These are phyloP conservation scores for Tilletia walkeri DNA, from an alignment of 1,284 basidiomycete species.

Conservation along the genomic window DNA sequence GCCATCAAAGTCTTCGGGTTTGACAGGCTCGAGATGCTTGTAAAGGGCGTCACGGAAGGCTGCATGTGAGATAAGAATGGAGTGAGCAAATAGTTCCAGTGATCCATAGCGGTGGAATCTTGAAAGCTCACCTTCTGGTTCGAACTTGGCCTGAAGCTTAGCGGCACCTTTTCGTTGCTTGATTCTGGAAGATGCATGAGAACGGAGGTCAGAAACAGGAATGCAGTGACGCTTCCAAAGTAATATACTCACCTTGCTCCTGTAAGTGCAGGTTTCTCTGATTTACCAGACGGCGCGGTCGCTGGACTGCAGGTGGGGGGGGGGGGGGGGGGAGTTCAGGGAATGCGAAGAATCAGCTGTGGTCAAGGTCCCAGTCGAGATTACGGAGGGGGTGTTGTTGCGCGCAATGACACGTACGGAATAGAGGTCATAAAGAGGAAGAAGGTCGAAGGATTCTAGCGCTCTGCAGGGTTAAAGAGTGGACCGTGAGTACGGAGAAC, in stretches of 20 bases:
- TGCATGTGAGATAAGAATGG: constrained; percentile 51
- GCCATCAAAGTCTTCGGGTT: constrained; percentile 73
- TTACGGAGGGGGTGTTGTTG: background rate
- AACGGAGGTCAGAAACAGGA: background rate
- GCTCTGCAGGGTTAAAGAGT: background rate
- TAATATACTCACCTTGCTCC: constrained; percentile 16
- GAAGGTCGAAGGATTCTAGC: background rate
- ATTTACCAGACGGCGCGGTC: constrained; percentile 32
- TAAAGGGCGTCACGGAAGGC: constrained; percentile 93
- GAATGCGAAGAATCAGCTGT: no score
- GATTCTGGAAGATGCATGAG: constrained; percentile 35
- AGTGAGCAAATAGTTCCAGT: background rate
- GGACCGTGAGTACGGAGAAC: background rate
- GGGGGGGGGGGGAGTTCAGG: background rate
- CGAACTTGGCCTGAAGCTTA: constrained; percentile 62
- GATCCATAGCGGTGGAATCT: no score
- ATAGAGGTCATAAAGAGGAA: constrained; percentile 29
- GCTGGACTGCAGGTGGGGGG: constrained; percentile 6
- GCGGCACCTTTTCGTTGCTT: constrained; percentile 58
- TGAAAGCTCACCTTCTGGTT: constrained; percentile 59
- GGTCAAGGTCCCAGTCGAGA: no score
- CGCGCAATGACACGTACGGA: constrained; percentile 24
- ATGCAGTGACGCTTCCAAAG: no score
- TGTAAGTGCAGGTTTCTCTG: constrained; percentile 25
- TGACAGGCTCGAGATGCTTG: constrained; percentile 85